phyloP scores from a whole-genome alignment of 495 filamentous ascomycete genomes.

The Penicillium silybi region DNA sequence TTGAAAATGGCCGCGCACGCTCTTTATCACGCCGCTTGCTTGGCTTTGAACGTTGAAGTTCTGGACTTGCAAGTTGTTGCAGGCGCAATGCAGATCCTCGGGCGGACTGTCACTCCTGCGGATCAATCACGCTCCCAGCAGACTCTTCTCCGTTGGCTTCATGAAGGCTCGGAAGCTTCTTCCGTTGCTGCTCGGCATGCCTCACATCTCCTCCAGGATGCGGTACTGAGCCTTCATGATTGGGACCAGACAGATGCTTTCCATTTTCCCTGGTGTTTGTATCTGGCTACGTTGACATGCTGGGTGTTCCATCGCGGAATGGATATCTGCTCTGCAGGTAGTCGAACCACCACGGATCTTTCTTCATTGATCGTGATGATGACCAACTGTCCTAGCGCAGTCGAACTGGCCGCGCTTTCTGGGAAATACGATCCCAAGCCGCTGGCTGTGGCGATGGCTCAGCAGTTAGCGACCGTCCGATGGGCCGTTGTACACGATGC shows the following conservation, averaged over 20 bases:
- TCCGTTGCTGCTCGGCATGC: conserved; percentile 44
- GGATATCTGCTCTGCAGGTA: conserved; percentile 1
- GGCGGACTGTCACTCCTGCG: conserved; percentile 36
- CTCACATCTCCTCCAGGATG: conserved; percentile 41
- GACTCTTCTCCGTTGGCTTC: conserved; percentile 40
- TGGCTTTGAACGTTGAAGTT: conserved; percentile 50
- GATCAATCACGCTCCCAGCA: conserved; percentile 45
- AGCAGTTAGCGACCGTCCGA: conserved; percentile 47
- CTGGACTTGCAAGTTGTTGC: conserved; percentile 54
- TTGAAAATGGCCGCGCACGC: conserved; percentile 41
- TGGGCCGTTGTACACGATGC: conserved; percentile 57
- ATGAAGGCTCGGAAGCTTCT: conserved; percentile 22
- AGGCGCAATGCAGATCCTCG: conserved; percentile 49
- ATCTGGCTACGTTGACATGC: conserved; percentile 49
- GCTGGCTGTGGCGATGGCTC: conserved; percentile 46
- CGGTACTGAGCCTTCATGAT: conserved; percentile 44
- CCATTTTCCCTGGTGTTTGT: conserved; percentile 55
- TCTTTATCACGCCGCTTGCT: conserved; percentile 48
- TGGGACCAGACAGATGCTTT: conserved; percentile 50
- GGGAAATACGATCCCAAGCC: conserved; percentile 30
- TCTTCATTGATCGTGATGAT: conserved; percentile 35
- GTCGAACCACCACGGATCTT: conserved; percentile 20
- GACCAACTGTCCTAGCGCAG: conserved; percentile 28
- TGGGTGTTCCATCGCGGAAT: conserved; percentile 48
- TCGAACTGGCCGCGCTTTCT: conserved; percentile 22